phyloP scores from a whole-genome alignment of 768 basidiomycete genomes.

The Hygrocybe coccinea region DNA sequence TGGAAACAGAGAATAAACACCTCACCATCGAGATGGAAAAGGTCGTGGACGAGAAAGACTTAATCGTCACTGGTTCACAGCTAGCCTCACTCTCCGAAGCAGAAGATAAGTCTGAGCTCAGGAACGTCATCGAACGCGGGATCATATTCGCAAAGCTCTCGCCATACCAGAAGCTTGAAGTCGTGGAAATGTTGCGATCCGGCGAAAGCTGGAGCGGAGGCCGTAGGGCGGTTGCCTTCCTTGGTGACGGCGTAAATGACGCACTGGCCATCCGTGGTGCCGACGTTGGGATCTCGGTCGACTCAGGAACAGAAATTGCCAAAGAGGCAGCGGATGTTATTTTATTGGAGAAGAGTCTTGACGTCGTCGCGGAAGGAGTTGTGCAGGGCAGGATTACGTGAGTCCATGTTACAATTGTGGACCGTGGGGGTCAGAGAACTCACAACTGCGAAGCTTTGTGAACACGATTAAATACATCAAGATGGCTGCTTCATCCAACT shows the following conservation, averaged over 20 bases:
- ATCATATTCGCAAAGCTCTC: conserved; percentile 8
- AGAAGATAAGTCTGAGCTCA: neutral
- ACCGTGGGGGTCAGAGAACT: conserved; percentile 6
- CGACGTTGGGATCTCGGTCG: conserved; percentile 15
- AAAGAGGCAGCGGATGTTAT: conserved; percentile 37
- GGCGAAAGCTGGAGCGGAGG: neutral
- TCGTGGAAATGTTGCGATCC: conserved; percentile 1
- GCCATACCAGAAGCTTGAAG: conserved; percentile 8
- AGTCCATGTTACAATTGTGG: neutral
- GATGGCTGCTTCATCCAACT: conserved; percentile 35
- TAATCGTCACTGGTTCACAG: neutral
- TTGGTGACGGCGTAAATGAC: conserved; percentile 60
- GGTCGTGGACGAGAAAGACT: neutral
- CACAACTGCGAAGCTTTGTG: conserved; percentile 24
- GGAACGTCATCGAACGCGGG: neutral
- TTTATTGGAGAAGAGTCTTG: conserved; percentile 33
- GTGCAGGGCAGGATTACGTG: neutral
- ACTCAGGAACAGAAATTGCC: conserved; percentile 25
- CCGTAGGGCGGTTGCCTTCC: conserved; percentile 29
- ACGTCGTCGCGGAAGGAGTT: conserved; percentile 28
- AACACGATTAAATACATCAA: conserved; percentile 36
- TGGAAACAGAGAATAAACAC: conserved; percentile 6
- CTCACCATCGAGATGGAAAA: neutral
- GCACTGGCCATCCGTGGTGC: conserved; percentile 37
- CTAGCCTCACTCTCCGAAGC: neutral